Base-by-base conservation (phyloP, 495 filamentous ascomycete genomes). In the Penicillium verhagenii region DNA sequence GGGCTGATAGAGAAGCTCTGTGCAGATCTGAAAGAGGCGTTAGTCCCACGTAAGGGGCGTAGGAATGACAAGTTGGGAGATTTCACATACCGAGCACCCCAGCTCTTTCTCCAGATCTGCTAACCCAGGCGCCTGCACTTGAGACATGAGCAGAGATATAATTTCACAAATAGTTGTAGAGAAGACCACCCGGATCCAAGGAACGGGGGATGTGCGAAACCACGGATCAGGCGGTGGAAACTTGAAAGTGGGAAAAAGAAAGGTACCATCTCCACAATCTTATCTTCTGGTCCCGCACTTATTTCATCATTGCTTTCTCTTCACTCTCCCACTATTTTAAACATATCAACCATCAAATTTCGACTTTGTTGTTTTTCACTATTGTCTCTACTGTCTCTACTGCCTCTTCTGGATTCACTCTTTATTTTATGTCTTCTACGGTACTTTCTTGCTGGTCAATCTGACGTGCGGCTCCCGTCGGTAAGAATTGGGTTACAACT, bases 1-100 rank as follows among this genome's bases (percentile, higher is more conserved):
- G 18, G 94, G 94, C 68, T 96, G 90, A 76, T 90, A 96, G 56
- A 98, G 89, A 48, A 97, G 79, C 65, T 98, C 94, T 54, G 92
- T 92, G 73, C 94, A 98, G 60, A 98, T 97, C 93, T 97, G 58
- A 25, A 18, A 29, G 39, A 47, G 16, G 56, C 49, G 55, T 54
- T 38, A 57, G 52, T 42, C 33, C 44, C 25, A 58, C 33, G 57
- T 46, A 65, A 61, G 58, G 58, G 56, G 40, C 26, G 21, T 26
- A 43, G 47, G 53, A 56, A 61, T 62, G 51, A 57, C 42, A 66
- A 39, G 49, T 21, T 53, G 58, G 16, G 33, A 38, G 39, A 3
- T 43, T 44, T 46, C 46, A 79, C 87, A 73, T 80, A 97, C 92
- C 59, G 92, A 95, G 71, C 92, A 97, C 1, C 86, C 91, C 72